Evolutionary conservation across 192 early-diverging fungal species (phyloP), one percentile per base, ranked within the genome.

Genomic region (Backusella sp.): DNA sequence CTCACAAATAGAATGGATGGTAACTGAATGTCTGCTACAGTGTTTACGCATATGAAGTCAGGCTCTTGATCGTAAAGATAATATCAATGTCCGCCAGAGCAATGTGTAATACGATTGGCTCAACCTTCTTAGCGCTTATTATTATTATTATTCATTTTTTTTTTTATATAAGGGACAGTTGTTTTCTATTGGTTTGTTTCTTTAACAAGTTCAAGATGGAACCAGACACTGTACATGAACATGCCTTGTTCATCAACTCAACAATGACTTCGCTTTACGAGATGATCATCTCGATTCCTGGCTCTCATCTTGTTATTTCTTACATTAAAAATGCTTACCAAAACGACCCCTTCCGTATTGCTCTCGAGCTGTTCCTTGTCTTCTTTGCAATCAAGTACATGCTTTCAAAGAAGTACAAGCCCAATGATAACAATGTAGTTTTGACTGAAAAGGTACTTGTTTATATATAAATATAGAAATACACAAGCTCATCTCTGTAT

Each of bases 241-340:
- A 84, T 69, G 73, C 85, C 26, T 67, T 76, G 14, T 80, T 84
- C 53, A 79, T 86, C 68, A 86, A 84, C 70, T 82, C 83, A 37
- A 87, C 86, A 8, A 72, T 87, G 39, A 56, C 73, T 56, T 78
- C 84, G 9, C 68, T 86, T 21, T 82, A 79, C 44, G 74, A 80
- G 17, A 66, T 77, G 11, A 62, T 87, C 0, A 67, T 82, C 42
- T 70, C 85, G 15, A 85, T 93, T 69, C 95, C 95, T 11, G 95
- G 95, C 6, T 92, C 92, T 44, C 85, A 83, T n/a, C 89, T 96
- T 72, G 88, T 90, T 4, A 84, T 91, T 79, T 86, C 88, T 76
- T 97, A 98, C 82, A 87, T 97, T 74, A 91, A 92, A 78, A 93
- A 89, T 79, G 95, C 94, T 41, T 93, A 98, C 89, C 95, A 97